Conservation (phyloP, 1,284 basidiomycete genomes). For the Phlebopus sp. region DNA sequence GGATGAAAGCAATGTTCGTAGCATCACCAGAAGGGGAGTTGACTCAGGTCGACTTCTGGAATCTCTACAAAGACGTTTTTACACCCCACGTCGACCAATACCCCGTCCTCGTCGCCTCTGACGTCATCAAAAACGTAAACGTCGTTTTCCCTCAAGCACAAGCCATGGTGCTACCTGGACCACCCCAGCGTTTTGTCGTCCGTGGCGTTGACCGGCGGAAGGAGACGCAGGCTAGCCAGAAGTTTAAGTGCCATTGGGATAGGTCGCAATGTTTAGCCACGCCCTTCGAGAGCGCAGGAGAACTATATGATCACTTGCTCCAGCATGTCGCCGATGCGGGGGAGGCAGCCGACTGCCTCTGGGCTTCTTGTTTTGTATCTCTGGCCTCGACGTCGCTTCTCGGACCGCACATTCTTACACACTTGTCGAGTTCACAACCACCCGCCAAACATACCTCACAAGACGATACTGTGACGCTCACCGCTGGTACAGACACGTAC, state of each 20-base stretch:
- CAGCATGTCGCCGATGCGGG: slow-evolving; percentile 51
- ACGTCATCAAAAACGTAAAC: slow-evolving; percentile 85
- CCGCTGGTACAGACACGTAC: slow-evolving; percentile 49
- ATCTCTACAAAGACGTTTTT: slow-evolving; percentile 76
- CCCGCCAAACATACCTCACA: slow-evolving; percentile 59
- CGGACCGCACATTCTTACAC: slow-evolving; percentile 68
- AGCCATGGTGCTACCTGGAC: slow-evolving; percentile 76
- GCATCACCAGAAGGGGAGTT: slow-evolving; percentile 69
- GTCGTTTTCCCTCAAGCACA: slow-evolving; percentile 75
- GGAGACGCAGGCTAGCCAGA: slow-evolving; percentile 50
- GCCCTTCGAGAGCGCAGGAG: slow-evolving; percentile 48
- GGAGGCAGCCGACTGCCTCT: slow-evolving; percentile 52
- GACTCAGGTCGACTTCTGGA: slow-evolving; percentile 91
- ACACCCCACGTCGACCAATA: slow-evolving; percentile 51
- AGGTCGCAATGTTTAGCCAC: slow-evolving; percentile 49
- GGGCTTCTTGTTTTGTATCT: slow-evolving; percentile 58
- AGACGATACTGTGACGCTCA: slow-evolving; percentile 64
- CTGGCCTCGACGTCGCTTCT: slow-evolving; percentile 48
- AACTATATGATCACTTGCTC: slow-evolving; percentile 69
- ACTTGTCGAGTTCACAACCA: slow-evolving; percentile 57
- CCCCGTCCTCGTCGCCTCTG: slow-evolving; percentile 71
- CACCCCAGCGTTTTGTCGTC: slow-evolving; percentile 74
- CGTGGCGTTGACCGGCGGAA: slow-evolving; percentile 71
- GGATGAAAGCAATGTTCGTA: slow-evolving; percentile 82
- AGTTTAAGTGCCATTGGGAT: slow-evolving; percentile 71